Conservation (phyloP, 805 yeast genomes). For the Sugiyamaella chiloensis region DNA sequence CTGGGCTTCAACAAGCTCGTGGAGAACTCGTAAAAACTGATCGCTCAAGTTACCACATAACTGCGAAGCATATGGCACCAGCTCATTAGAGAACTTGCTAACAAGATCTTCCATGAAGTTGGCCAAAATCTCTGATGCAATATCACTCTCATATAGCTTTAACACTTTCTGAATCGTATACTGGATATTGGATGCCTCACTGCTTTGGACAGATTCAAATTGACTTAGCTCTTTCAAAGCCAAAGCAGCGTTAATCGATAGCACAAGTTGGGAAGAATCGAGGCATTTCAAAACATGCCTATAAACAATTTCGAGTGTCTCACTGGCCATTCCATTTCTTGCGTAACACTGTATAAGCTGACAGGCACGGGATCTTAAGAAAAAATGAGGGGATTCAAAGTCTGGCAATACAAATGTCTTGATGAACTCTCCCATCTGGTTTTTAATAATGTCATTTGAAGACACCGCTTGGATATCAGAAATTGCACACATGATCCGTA, state of each 20-base stretch:
- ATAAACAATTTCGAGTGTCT: conserved; percentile 55
- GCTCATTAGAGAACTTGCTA: conserved; percentile 76
- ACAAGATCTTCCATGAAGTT: conserved; percentile 94
- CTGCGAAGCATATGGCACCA: conserved; percentile 85
- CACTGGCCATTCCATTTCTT: conserved; percentile 57
- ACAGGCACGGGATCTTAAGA: conserved; percentile 61
- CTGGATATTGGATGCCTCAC: conserved; percentile 62
- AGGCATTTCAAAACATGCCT: conserved; percentile 36
- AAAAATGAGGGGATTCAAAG: conserved; percentile 54
- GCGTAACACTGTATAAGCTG: conserved; percentile 54
- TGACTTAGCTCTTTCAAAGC: conserved; percentile 76
- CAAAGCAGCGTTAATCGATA: conserved; percentile 76
- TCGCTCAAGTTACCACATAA: conserved; percentile 52
- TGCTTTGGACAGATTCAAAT: conserved; percentile 60
- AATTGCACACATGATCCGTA: conserved; percentile 73
- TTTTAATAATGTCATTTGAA: conserved; percentile 50
- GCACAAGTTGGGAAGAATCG: conserved; percentile 56
- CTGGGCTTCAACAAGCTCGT: conserved; percentile 33
- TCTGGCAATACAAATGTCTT: conserved; percentile 64
- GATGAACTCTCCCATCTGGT: conserved; percentile 57
- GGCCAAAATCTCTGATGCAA: conserved; percentile 81
- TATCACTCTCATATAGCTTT: conserved; percentile 60
- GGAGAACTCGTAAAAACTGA: conserved; percentile 58
- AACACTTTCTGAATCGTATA: conserved; percentile 77
- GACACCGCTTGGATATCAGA: conserved; percentile 35